Conservation (phyloP, 192 early-diverging fungal species). For the Glomus cerebriforme region DNA sequence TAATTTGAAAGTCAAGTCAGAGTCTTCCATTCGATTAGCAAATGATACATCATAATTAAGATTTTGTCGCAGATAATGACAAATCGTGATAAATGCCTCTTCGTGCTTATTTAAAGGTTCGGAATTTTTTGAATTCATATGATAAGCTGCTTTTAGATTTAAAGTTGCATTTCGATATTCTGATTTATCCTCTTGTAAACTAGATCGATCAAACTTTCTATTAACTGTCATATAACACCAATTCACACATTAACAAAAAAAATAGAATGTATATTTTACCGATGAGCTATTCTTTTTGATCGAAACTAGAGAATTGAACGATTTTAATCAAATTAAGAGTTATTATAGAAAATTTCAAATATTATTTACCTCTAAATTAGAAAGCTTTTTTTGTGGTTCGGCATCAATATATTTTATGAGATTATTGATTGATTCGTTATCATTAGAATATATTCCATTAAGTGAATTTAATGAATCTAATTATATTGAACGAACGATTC, state of each 20-base stretch:
- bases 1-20: not conserved
- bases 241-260: not conserved
- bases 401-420: not conserved
- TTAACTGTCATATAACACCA: not conserved
- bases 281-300: not conserved
- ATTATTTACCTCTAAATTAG: not conserved
- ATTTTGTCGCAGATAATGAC: not conserved
- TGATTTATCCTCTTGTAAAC: conserved; percentile 1
- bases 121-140: not conserved
- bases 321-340: not conserved
- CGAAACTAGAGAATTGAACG: not conserved
- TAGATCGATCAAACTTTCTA: not conserved
- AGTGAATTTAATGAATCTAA: not conserved
- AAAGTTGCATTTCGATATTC: not conserved
- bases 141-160: not conserved
- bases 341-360: not conserved
- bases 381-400: not conserved
- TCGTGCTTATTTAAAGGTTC: not conserved
- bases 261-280: not conserved
- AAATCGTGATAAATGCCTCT: conserved; percentile 7
- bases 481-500: not conserved
- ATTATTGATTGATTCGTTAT: not conserved
- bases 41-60: not conserved
- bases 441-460: not conserved
- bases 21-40: not conserved